phyloP scores from a whole-genome alignment of 768 basidiomycete genomes.

The Nidularia sp. region DNA sequence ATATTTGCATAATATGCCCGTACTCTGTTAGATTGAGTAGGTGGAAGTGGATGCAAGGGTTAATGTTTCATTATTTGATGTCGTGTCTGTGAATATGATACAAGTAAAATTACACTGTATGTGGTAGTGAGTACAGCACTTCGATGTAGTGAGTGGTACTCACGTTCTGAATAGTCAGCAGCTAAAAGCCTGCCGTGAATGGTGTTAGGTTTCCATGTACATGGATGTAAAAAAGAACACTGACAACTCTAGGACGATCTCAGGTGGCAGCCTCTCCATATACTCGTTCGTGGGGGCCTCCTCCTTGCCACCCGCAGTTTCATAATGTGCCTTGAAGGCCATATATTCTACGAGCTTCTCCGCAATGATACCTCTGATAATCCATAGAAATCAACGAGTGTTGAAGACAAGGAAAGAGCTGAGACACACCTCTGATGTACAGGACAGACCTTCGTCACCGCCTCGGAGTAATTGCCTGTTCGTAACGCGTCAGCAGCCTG shows the following conservation, averaged over 20 bases:
- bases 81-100: background rate
- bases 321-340: constrained; percentile 77
- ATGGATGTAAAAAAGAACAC: constrained; percentile 22
- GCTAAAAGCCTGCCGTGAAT: constrained; percentile 41
- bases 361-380: constrained; percentile 58
- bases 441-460: constrained; percentile 62
- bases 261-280: constrained; percentile 77
- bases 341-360: constrained; percentile 92
- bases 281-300: constrained; percentile 77
- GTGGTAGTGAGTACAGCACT: no score
- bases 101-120: background rate
- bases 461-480: constrained; percentile 72
- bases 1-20: no score
- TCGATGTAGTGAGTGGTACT: no score
- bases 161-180: constrained; percentile 66
- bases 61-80: no score
- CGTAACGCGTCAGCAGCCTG: no score
- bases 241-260: constrained; percentile 86
- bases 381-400: background rate
- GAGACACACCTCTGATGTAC: constrained; percentile 64
- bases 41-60: no score
- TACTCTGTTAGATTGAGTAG: no score
- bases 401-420: background rate
- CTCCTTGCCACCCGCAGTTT: constrained; percentile 65
- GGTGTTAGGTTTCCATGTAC: background rate